phyloP scores from a whole-genome alignment of 768 basidiomycete genomes.

The Boletus sensibilis region DNA sequence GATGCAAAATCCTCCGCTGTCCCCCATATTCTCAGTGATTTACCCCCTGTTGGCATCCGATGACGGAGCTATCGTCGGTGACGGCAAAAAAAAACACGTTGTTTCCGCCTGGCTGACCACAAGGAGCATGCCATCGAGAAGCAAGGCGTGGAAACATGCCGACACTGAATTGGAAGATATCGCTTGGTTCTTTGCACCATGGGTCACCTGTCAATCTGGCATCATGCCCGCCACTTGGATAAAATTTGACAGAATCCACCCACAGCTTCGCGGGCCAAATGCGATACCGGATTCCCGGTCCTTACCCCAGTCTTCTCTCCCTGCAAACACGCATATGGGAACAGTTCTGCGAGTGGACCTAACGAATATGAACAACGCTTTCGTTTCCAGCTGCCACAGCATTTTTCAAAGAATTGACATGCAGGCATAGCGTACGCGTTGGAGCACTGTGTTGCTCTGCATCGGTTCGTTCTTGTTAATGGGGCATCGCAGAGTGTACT shows the following conservation, averaged over 20 bases:
- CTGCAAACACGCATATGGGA: not conserved
- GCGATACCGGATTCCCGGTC: not conserved
- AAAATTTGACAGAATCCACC: not conserved
- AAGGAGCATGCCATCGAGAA: not conserved
- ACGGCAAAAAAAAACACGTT: not conserved
- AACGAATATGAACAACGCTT: not conserved
- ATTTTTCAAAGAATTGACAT: not conserved
- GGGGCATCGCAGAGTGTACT: not conserved
- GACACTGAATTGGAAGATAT: not conserved
- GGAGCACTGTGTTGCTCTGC: not conserved
- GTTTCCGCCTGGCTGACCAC: no score
- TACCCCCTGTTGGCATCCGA: not conserved
- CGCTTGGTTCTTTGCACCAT: not conserved
- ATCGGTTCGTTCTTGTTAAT: not conserved
- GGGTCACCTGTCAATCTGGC: not conserved
- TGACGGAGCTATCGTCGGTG: not conserved
- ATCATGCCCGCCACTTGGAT: not conserved
- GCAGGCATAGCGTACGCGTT: not conserved
- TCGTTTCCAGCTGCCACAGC: not conserved
- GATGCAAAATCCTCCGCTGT: not conserved
- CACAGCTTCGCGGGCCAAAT: not conserved
- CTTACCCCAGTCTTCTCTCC: not conserved
- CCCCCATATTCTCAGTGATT: not conserved
- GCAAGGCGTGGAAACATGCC: not conserved
- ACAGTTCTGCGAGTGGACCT: no score